A percentile compares a stretch with the other conserved stretches of the same genome.
These are phyloP conservation scores for Thraustochytrium striatum DNA, from an alignment of 352 stramenopile species.

Conservation along the genomic window DNA sequence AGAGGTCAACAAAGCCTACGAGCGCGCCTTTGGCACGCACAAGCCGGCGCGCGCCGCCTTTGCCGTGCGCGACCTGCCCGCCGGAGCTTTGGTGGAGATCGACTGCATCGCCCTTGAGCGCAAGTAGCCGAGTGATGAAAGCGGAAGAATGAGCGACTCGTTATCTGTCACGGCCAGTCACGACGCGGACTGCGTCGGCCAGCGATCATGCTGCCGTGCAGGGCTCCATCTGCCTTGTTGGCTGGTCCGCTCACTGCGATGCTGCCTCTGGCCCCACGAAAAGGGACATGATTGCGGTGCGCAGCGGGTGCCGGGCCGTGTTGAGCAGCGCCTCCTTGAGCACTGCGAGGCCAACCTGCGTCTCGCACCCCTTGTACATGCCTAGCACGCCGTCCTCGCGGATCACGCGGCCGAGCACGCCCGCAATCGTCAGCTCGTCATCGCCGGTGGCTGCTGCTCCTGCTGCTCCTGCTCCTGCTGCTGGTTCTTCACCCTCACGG, in stretches of 20 bases:
- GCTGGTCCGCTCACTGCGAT: too few relatives aligned
- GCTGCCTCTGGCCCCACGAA: too few relatives aligned
- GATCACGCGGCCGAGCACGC: constrained; percentile 34
- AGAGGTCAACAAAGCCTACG: constrained; percentile 58
- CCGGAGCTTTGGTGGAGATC: constrained; percentile 50
- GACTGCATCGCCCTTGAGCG: constrained; percentile 46
- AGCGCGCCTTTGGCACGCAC: constrained; percentile 56
- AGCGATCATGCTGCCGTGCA: too few relatives aligned
- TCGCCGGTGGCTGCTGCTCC: background rate
- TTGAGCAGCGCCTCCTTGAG: constrained; percentile 40
- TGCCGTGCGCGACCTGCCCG: constrained; percentile 49
- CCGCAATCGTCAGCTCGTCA: background rate
- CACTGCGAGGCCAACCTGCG: constrained; percentile 29
- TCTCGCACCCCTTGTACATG: constrained; percentile 46
- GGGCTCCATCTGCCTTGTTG: too few relatives aligned
- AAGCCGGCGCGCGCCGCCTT: constrained; percentile 50
- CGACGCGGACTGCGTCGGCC: too few relatives aligned
- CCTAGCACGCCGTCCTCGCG: constrained; percentile 17
- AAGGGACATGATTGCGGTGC: constrained; percentile 17
- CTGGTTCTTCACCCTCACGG: too few relatives aligned
- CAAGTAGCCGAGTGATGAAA: too few relatives aligned
- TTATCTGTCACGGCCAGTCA: too few relatives aligned
- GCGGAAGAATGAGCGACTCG: too few relatives aligned
- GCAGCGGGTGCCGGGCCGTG: constrained; percentile 21
- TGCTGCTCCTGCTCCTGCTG: background rate